Evolutionary conservation across 2,329 filamentous ascomycete genomes (phyloP).

Genomic region (Penicillium frequentans): DNA sequence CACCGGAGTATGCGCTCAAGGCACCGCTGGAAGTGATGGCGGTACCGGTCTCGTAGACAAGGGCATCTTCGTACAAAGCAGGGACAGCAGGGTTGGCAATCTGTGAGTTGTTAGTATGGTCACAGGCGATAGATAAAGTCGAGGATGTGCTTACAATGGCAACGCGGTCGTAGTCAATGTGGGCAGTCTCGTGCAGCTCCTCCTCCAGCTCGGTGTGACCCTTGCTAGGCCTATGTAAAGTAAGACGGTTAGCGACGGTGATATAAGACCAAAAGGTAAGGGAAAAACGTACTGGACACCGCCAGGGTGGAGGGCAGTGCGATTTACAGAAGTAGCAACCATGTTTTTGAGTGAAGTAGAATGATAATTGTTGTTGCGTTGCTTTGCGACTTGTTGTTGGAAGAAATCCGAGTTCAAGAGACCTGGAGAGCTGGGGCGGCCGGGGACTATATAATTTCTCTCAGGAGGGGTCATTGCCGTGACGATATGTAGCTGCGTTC

Average conservation of each 20-base stretch:
- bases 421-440: slow-evolving; percentile 45
- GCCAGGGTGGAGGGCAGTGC: slow-evolving; percentile 84
- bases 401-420: slow-evolving; percentile 56
- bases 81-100: slow-evolving; percentile 92
- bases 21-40: slow-evolving; percentile 96
- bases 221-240: slow-evolving; percentile 64
- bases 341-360: slow-evolving; percentile 56
- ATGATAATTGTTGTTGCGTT: slow-evolving; percentile 60
- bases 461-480: slow-evolving; percentile 34
- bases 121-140: slow-evolving; percentile 10
- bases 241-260: slow-evolving; percentile 16
- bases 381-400: slow-evolving; percentile 58
- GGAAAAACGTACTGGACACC: slow-evolving; percentile 75
- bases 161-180: slow-evolving; percentile 99
- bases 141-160: slow-evolving; percentile 71
- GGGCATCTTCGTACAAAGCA: slow-evolving; percentile 96
- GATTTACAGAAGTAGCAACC: slow-evolving; percentile 70
- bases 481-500: slow-evolving; percentile 20
- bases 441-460: slow-evolving; percentile 47
- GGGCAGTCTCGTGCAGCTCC: slow-evolving; percentile 93
- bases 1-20: slow-evolving; percentile 94
- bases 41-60: slow-evolving; percentile 95
- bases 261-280: background rate
- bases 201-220: slow-evolving; percentile 98
- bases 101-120: slow-evolving; percentile 35